phyloP scores from a whole-genome alignment of 305 asterid species.

The Solanum hybrid region DNA sequence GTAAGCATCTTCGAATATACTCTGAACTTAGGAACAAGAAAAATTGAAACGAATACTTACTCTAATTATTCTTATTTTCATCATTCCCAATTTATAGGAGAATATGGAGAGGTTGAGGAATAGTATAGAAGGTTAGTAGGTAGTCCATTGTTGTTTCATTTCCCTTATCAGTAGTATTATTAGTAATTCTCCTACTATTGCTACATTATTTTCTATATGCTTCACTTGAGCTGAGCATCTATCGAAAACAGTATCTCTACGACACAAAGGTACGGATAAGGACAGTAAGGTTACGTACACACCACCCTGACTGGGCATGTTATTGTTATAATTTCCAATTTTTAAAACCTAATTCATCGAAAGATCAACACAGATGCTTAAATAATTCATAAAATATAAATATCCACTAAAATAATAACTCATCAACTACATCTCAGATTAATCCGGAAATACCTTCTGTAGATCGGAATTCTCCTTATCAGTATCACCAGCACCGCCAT shows the following conservation, averaged over 20 bases:
- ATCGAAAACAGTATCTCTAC: not conserved
- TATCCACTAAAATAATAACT: not conserved
- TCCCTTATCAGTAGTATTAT: not conserved
- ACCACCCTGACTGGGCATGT: not conserved
- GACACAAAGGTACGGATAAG: not conserved
- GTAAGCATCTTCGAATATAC: not conserved
- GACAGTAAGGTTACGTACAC: not conserved
- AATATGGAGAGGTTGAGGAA: not conserved
- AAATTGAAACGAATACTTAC: not conserved
- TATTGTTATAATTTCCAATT: not conserved
- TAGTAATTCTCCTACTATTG: not conserved
- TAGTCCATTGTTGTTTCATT: not conserved
- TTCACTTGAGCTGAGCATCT: not conserved
- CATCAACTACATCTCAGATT: not conserved
- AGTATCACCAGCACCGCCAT: constrained; percentile 33
- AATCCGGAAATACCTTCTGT: constrained; percentile 35
- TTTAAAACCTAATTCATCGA: not conserved
- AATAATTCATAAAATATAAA: not conserved
- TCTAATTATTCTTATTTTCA: not conserved
- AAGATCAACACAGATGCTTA: not conserved
- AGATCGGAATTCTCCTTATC: constrained; percentile 61
- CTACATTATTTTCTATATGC: not conserved
- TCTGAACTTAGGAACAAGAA: not conserved
- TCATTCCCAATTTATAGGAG: not conserved
- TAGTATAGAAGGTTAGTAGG: not conserved